Evolutionary conservation across 352 stramenopile genomes (phyloP).

Genomic region (Globisporangium splendens): DNA sequence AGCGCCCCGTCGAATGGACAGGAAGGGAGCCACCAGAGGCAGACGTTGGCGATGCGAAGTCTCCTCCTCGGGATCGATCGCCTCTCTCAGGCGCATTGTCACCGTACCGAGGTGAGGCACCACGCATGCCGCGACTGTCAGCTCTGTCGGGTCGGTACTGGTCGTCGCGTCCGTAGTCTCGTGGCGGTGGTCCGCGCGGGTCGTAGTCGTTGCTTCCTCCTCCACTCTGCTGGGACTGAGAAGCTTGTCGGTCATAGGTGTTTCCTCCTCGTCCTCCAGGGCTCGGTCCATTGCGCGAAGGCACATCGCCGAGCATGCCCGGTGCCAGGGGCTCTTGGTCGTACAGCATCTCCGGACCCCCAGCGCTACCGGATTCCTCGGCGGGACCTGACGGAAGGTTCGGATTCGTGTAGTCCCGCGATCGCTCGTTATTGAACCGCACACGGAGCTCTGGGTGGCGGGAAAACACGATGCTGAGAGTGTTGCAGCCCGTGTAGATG

Average conservation of each 20-base stretch:
- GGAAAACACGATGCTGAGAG: conserved; percentile 76
- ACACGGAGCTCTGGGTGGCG: conserved; percentile 64
- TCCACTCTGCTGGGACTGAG: conserved; percentile 1
- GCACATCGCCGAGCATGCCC: conserved; percentile 11
- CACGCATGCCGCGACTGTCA: neutral
- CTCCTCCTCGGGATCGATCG: conserved; percentile 18
- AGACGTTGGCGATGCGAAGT: conserved; percentile 2
- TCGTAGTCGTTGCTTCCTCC: conserved; percentile 1
- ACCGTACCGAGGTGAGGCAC: conserved; percentile 2
- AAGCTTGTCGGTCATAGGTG: conserved; percentile 3
- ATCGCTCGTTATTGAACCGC: conserved; percentile 75
- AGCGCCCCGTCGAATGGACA: conserved; percentile 58
- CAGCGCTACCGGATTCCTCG: neutral
- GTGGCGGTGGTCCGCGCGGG: neutral
- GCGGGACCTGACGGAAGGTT: conserved; percentile 47
- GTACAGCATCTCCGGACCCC: conserved; percentile 8
- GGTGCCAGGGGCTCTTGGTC: conserved; percentile 8
- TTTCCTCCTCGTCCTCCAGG: neutral
- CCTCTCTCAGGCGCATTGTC: neutral
- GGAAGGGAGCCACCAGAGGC: conserved; percentile 25
- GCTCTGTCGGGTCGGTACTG: conserved; percentile 7
- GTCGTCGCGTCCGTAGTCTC: conserved; percentile 15
- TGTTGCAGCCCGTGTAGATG: conserved; percentile 86
- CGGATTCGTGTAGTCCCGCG: conserved; percentile 72
- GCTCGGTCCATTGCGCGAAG: conserved; percentile 2